Conservation (phyloP, 352 stramenopile species). For the Blastocystis sp. region DNA sequence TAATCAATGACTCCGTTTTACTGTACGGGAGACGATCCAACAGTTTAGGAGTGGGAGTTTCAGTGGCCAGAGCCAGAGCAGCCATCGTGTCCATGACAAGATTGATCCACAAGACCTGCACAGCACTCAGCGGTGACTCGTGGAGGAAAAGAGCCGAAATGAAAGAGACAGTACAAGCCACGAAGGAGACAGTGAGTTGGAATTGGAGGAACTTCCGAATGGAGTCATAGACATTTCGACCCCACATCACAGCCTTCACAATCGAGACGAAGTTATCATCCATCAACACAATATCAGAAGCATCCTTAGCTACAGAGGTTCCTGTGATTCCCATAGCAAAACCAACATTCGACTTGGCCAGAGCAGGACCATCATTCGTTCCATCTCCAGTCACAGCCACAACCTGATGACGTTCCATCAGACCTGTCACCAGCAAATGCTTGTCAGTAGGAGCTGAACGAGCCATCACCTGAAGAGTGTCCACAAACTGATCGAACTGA, state of each 20-base stretch:
- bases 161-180: constrained; percentile 81
- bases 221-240: constrained; percentile 89
- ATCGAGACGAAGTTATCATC: constrained; percentile 97
- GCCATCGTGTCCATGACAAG: constrained; percentile 94
- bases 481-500: constrained; percentile 68
- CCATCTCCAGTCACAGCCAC: constrained; percentile 98
- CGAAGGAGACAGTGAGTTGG: constrained; percentile 86
- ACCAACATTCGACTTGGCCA: constrained; percentile 73
- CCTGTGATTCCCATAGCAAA: constrained; percentile 93
- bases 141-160: constrained; percentile 69
- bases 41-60: constrained; percentile 78
- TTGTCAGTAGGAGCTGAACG: constrained; percentile 90
- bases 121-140: constrained; percentile 76
- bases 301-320: constrained; percentile 93
- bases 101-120: constrained; percentile 95
- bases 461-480: constrained; percentile 78
- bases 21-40: constrained; percentile 81
- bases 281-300: constrained; percentile 90
- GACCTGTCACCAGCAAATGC: constrained; percentile 82
- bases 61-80: constrained; percentile 84
- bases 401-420: constrained; percentile 71
- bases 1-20: constrained; percentile 79
- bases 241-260: constrained; percentile 86
- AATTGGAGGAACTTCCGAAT: constrained; percentile 93
- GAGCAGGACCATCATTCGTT: constrained; percentile 92